Evolutionary conservation across 306 rosid species (phyloP).

Genomic region (Glycine latifolia): DNA sequence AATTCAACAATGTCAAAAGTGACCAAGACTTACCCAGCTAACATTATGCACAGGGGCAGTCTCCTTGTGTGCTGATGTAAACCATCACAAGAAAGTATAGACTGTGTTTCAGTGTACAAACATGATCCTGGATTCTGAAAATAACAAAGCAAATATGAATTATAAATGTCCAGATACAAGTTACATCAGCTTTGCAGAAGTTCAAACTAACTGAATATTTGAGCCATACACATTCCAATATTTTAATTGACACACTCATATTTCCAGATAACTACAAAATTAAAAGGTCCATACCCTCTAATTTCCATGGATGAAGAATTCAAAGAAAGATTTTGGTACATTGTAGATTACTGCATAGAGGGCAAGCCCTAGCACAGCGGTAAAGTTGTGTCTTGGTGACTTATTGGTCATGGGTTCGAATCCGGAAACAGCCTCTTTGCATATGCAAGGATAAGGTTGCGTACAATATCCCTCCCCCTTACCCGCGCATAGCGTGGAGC

Average conservation of each 20-base stretch:
- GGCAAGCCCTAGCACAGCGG: too few relatives aligned
- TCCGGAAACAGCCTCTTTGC: too few relatives aligned
- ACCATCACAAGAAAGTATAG: slow-evolving; percentile 90
- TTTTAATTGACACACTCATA: background rate
- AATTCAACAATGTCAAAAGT: slow-evolving; percentile 21
- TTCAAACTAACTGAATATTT: slow-evolving; percentile 9
- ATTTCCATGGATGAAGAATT: slow-evolving; percentile 25
- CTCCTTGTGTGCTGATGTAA: slow-evolving; percentile 81
- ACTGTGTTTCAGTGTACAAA: slow-evolving; percentile 66
- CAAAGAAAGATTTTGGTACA: slow-evolving; percentile 10
- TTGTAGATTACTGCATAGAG: slow-evolving; percentile 1
- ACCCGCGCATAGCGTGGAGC: too few relatives aligned
- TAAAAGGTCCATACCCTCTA: slow-evolving; percentile 3
- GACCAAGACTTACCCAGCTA: slow-evolving; percentile 53
- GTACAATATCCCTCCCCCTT: too few relatives aligned
- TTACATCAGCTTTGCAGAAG: slow-evolving; percentile 21
- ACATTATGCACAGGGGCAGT: slow-evolving; percentile 92
- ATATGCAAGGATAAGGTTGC: too few relatives aligned
- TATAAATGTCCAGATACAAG: slow-evolving; percentile 24
- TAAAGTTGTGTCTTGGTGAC: too few relatives aligned
- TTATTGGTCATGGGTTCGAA: too few relatives aligned
- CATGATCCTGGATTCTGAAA: slow-evolving; percentile 94
- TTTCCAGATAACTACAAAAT: slow-evolving; percentile 12
- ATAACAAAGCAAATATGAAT: slow-evolving; percentile 21
- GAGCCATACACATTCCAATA: background rate